Evolutionary conservation across 352 stramenopile genomes (phyloP), one percentile per base, ranked within the genome.

Genomic region (Phytopythium cucurbitacearum): DNA sequence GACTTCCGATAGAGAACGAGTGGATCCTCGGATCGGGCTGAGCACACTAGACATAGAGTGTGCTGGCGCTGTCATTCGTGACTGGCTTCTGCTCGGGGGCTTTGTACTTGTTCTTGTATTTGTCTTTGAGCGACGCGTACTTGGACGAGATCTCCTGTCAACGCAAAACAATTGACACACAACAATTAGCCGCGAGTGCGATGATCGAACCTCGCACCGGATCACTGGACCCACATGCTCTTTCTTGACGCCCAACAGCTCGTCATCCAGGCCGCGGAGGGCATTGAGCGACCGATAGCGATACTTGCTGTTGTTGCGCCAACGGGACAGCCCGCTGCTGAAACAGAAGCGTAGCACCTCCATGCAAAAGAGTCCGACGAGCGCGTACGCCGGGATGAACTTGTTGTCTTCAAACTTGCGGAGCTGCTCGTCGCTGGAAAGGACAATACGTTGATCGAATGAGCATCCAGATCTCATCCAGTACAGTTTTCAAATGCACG

Each of bases 81-180:
- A 76, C 63, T 3, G 61, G 53, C 12, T 57, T 68, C 43, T 68
- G 48, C 52, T 81, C 67, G 0, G 64, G 69, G 3, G 72, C 61
- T 28, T 73, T 56, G 57, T 92, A 89, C 56, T 92, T 92, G 59
- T 85, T 82, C 37, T 65, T 71, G 64, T 92, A 92, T 47, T 85
- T 87, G 56, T 87, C 71, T 52, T 80, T 84, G 37, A 92, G 60
- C n/a, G 56, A 61, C 32, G 79, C 63, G 53, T 89, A 92, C 64
- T 89, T 92, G 54, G 41, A 72, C 34, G 75, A 84, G 57, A 92
- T 80, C 41, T 89, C 75, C 79, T 89, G 47, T 35, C 15, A 12
- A 37, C 8, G 53, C 3, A 33, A 44, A 21, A 45, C n/a, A 32
- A 45, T 55, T n/a, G 46, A 11, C 49, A 45, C 57, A 28, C 8